Base-by-base conservation (phyloP, 2,329 filamentous ascomycete genomes). In the Nigrospora oryzae region DNA sequence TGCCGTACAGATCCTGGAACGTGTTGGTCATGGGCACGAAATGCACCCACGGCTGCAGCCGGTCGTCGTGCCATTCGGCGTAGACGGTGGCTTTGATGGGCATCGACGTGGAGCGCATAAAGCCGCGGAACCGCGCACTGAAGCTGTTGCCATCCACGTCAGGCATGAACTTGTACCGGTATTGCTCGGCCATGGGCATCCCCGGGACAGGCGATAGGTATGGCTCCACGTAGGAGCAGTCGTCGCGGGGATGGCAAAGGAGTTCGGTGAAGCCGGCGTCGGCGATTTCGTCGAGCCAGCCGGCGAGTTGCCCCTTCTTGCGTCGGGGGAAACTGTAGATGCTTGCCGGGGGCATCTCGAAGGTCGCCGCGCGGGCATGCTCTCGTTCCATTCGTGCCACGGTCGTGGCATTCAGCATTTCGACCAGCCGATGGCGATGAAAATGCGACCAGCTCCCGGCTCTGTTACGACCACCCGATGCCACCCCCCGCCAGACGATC, bases 341-440 rank as follows among this genome's bases (percentile, higher is more conserved):
- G 4, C 59, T 51, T 0, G 50, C 19, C 3, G 56, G 43, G 11
- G 74, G 74, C 45, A 79, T 60, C 38, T 68, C 65, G 52, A 78
- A 80, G 8, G 75, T 74, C 49, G 62, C 57, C 32, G 72, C 56
- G 34, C 66, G 63, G 40, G 60, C 51, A 33, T 53, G 59, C 14
- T 59, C 56, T 35, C 62, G 55, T 54, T 82, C 74, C 31, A 74
- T 66, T 10, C 61, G 55, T 28, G 60, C 58, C 17, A 83, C 75
- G 15, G 68, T 72, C 1, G 79, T 83, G 10, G 73, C 74, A 53
- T 88, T 86, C 40, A 84, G 65, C 79, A 86, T 83, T 47, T 80
- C 70, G 23, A 86, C 67, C 46, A 87, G 77, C 4, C 84, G 79
- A 53, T 85, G 83, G n/a, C 83, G 79, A 49, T 87, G 83, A 53